These are phyloP conservation scores for Chlamydomonas incerta DNA, from an alignment of 139 green algal genomes.

Conservation along the genomic window DNA sequence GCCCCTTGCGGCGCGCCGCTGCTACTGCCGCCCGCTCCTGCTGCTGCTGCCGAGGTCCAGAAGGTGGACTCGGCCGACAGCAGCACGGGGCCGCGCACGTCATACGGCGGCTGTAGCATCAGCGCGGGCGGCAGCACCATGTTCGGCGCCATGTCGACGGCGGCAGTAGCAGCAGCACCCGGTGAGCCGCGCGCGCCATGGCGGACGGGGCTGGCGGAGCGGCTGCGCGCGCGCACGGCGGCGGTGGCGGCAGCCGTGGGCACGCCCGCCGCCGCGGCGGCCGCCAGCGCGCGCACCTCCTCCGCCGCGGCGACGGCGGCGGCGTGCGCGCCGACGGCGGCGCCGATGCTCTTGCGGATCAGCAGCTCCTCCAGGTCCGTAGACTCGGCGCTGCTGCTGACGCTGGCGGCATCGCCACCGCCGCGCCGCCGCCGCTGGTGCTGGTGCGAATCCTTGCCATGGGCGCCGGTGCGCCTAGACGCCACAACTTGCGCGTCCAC, in stretches of 20 bases:
- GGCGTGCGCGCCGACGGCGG: not conserved
- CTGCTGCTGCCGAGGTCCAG: not conserved
- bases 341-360: not conserved
- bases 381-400: not conserved
- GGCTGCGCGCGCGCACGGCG: not conserved
- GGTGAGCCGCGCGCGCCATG: no score
- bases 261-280: not conserved
- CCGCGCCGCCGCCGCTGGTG: not conserved
- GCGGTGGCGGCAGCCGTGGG: no score
- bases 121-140: not conserved
- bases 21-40: no score
- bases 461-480: not conserved
- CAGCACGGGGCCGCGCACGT: not conserved
- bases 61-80: not conserved
- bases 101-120: not conserved
- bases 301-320: not conserved
- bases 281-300: not conserved
- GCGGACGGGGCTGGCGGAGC: not conserved
- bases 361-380: not conserved
- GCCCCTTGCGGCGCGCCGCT: no score
- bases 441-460: not conserved
- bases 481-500: not conserved
- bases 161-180: no score
- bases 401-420: not conserved
- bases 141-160: no score